These are phyloP conservation scores for Periconia digitata DNA, from an alignment of 2,329 filamentous ascomycete genomes.

Conservation along the genomic window DNA sequence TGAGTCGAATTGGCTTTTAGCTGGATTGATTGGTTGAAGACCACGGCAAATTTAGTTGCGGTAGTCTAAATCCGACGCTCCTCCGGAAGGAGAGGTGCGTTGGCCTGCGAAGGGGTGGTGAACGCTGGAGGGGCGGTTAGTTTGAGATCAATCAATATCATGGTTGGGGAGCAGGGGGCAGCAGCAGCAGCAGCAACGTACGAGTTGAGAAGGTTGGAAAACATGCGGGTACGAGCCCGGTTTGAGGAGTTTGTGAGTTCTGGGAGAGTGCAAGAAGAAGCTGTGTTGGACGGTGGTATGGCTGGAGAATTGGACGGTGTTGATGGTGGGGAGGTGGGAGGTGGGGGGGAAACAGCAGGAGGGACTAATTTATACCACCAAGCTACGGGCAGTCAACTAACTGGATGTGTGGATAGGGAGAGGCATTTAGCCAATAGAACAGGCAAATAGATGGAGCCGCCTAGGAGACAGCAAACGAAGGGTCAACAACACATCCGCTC, in stretches of 20 bases:
- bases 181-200: no score
- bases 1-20: slow-evolving; percentile 23
- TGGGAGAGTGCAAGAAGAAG: slow-evolving; percentile 11
- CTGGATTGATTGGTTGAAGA: slow-evolving; percentile 25
- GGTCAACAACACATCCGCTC: slow-evolving; percentile 15
- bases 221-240: slow-evolving; percentile 65
- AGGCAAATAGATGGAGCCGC: not conserved
- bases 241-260: slow-evolving; percentile 19
- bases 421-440: not conserved
- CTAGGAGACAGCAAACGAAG: not conserved
- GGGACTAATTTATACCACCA: not conserved
- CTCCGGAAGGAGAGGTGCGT: slow-evolving; percentile 85
- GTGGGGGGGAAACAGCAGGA: not conserved
- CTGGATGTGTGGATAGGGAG: not conserved
- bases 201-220: slow-evolving; percentile 98
- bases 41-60: slow-evolving; percentile 34
- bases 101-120: slow-evolving; percentile 97
- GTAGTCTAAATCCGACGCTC: slow-evolving; percentile 65
- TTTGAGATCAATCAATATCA: slow-evolving; percentile 7
- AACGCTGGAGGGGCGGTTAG: slow-evolving; percentile 59
- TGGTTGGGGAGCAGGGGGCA: slow-evolving; percentile 2
- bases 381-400: not conserved
- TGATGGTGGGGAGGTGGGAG: slow-evolving; percentile 12
- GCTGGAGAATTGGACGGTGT: not conserved
- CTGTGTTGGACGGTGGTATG: slow-evolving; percentile 6